Evolutionary conservation across 331 rosid species (phyloP), one percentile per base, ranked within the genome.

Genomic region (Pyracantha coccinea): DNA sequence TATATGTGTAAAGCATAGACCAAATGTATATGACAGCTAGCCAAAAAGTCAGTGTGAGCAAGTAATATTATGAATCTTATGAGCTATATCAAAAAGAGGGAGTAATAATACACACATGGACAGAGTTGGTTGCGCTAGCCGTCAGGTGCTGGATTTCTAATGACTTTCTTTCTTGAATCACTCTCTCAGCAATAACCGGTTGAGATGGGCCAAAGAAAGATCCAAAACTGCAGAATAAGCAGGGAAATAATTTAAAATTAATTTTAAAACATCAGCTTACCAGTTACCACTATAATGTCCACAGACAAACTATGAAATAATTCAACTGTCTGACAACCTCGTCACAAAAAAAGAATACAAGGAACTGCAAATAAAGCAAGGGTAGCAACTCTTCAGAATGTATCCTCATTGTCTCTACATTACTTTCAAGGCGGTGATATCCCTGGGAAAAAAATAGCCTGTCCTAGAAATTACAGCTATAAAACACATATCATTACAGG

Each of bases 121-220:
- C 67, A 47, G 86, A 11, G 38, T 82, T 85, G 24, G 92, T 74
- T 59, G 79, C 64, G 77, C 79, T 87, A 47, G 96, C 45, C 11
- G 88, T 58, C 86, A 91, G 83, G 71, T 93, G 93, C 63, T 85
- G 83, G 77, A 77, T 93, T 83, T 88, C 97, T 77, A 91, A 68
- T 1, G 98, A 90, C 85, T 90, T 92, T 92, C 96, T 92, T 89
- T 94, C 99, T 82, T 92, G 97, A 69, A 94, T 94, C 44, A 94
- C 99, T 87, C 97, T 83, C 41, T 83, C 89, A 33, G 97, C 86
- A 75, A 94, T 92, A 75, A 86, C 87, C 23, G 97, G 96, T 78
- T 87, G 89, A 75, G 97, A 88, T 41, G 96, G 92, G 50, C 97
- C 99, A 79, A 94, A 94, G 84, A 94, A 94, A 14, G 96, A 90